These are phyloP conservation scores for Diaporthe sp. DNA, from an alignment of 2,329 filamentous ascomycete genomes.

Conservation along the genomic window DNA sequence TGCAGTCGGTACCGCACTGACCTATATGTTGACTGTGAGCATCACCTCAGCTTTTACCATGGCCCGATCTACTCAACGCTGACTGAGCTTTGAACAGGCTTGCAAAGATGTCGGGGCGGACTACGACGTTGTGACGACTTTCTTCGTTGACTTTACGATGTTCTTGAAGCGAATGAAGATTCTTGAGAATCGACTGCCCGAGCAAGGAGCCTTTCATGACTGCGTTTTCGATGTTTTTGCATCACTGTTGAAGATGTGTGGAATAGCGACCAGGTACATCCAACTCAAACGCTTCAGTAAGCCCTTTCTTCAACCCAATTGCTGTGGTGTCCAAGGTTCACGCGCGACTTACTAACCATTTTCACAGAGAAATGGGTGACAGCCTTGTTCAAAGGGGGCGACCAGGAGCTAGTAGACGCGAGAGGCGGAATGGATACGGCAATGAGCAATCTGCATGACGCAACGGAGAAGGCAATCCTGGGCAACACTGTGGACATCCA, in stretches of 20 bases:
- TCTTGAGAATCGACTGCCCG: conserved; percentile 42
- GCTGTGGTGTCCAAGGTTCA: no score
- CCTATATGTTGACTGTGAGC: not conserved
- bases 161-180: conserved; percentile 8
- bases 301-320: not conserved
- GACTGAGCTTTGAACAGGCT: not conserved
- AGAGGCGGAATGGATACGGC: not conserved
- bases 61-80: not conserved
- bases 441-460: not conserved
- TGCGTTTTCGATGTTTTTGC: conserved; percentile 51
- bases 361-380: not conserved
- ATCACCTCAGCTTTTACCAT: no score
- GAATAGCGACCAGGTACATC: conserved; percentile 48
- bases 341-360: not conserved
- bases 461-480: not conserved
- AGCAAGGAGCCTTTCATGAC: conserved; percentile 44
- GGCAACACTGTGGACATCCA: not conserved
- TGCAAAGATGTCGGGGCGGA: conserved; percentile 9
- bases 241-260: conserved; percentile 46
- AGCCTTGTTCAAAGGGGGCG: not conserved
- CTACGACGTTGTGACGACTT: conserved; percentile 5
- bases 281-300: conserved; percentile 45
- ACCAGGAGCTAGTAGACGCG: not conserved
- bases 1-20: not conserved
- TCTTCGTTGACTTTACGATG: conserved; percentile 12